Conservation (phyloP, 805 yeast species). For the Suhomyces sp. region DNA sequence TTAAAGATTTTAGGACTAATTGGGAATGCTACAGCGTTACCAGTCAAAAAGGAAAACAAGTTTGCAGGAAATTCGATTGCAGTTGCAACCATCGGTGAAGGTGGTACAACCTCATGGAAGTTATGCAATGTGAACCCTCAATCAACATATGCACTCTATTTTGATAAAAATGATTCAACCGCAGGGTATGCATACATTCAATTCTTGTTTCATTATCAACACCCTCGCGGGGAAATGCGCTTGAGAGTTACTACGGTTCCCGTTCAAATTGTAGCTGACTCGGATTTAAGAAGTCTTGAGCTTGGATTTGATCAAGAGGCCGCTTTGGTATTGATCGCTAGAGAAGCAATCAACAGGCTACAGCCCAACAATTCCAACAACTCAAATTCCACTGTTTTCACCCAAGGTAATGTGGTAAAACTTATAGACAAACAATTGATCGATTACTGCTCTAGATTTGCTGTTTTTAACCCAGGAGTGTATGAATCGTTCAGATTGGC, state of each 20-base stretch:
- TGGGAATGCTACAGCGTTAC: slow-evolving; percentile 59
- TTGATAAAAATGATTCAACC: slow-evolving; percentile 47
- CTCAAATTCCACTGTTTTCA: slow-evolving; percentile 18
- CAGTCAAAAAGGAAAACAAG: slow-evolving; percentile 23
- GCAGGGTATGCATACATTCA: slow-evolving; percentile 42
- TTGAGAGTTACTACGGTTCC: slow-evolving; percentile 61
- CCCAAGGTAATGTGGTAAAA: slow-evolving; percentile 37
- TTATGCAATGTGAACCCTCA: slow-evolving; percentile 54
- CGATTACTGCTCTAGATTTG: slow-evolving; percentile 47
- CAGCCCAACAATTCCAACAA: slow-evolving; percentile 17
- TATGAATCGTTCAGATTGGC: slow-evolving; percentile 51
- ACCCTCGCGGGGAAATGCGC: slow-evolving; percentile 55
- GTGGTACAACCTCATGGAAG: slow-evolving; percentile 60
- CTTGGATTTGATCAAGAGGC: slow-evolving; percentile 67
- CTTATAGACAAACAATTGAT: slow-evolving; percentile 50
- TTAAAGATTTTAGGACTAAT: slow-evolving; percentile 57
- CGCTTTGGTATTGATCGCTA: slow-evolving; percentile 59
- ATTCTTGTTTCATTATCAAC: slow-evolving; percentile 61
- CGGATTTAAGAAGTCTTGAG: slow-evolving; percentile 42
- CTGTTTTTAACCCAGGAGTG: slow-evolving; percentile 47
- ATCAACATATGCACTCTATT: slow-evolving; percentile 57
- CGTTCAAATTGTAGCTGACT: slow-evolving; percentile 41
- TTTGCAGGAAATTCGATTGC: slow-evolving; percentile 27
- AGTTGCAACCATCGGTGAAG: slow-evolving; percentile 44
- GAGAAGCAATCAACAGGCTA: slow-evolving; percentile 50